A percentile compares a stretch with the other conserved stretches of the same genome.
Evolutionary conservation across 495 filamentous ascomycete genomes (phyloP).

Genomic region (Penicillium fimorum): DNA sequence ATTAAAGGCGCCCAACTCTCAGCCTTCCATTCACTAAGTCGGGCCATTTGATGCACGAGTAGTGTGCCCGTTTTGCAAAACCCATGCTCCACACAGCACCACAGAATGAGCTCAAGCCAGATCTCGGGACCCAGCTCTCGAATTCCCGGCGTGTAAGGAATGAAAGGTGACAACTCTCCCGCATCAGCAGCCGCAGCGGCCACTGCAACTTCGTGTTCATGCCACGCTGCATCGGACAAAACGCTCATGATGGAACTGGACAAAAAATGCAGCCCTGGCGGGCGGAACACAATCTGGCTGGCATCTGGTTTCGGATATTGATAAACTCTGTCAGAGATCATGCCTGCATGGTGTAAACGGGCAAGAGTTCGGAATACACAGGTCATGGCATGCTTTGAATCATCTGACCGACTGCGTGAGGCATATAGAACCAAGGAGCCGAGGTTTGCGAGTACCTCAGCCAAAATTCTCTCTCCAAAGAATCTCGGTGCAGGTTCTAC

Average conservation of each 20-base stretch:
- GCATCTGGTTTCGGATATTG: conserved; percentile 36
- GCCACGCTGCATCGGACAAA: conserved; percentile 62
- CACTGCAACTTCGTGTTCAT: conserved; percentile 48
- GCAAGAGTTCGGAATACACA: conserved; percentile 59
- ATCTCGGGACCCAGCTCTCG: conserved; percentile 56
- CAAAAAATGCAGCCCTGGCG: conserved; percentile 57
- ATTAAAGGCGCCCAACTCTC: conserved; percentile 41
- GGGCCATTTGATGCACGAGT: conserved; percentile 45
- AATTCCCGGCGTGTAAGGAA: conserved; percentile 50
- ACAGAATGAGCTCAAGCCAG: conserved; percentile 66
- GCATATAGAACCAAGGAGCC: conserved; percentile 56
- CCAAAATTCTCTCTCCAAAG: conserved; percentile 26
- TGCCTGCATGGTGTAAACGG: conserved; percentile 56
- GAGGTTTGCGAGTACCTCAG: conserved; percentile 37
- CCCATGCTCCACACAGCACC: conserved; percentile 64
- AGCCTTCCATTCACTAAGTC: conserved; percentile 37
- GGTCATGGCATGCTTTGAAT: conserved; percentile 51
- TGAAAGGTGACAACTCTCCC: conserved; percentile 52
- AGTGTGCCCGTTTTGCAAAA: conserved; percentile 53
- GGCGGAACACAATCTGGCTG: conserved; percentile 46
- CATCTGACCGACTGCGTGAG: conserved; percentile 39
- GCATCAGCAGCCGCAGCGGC: conserved; percentile 42
- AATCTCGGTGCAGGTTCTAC: conserved; percentile 25
- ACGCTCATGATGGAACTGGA: conserved; percentile 59
- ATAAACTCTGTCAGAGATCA: conserved; percentile 60